Conservation (phyloP, 345 rosid species). For the Lumnitzera racemosa region DNA sequence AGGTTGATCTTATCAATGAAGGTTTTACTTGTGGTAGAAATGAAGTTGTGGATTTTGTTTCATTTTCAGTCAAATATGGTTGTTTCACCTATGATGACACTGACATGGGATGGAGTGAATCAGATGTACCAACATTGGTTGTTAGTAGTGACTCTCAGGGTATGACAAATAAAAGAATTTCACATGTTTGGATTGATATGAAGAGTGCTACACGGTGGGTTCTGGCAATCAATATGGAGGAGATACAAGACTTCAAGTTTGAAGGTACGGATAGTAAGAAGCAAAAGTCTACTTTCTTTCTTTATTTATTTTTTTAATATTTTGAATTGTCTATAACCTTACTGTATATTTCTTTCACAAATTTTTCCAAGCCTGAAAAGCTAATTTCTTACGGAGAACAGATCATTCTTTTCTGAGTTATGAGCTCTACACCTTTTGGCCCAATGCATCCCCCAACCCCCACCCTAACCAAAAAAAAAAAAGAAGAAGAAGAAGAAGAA, state of each 20-base stretch:
- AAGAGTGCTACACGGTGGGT: conserved; percentile 75
- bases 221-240: conserved; percentile 67
- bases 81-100: conserved; percentile 55
- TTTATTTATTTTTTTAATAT: too few species aligned
- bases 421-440: too few species aligned
- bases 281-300: not conserved
- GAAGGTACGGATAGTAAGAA: conserved; percentile 28
- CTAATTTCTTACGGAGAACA: too few species aligned
- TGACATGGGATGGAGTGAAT: conserved; percentile 58
- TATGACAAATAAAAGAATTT: conserved; percentile 26
- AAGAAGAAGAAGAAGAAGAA: too few species aligned
- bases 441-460: too few species aligned
- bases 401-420: too few species aligned
- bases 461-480: too few species aligned
- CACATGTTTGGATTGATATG: conserved; percentile 48
- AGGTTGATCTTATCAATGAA: conserved; percentile 59
- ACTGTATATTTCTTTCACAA: too few species aligned
- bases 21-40: conserved; percentile 75
- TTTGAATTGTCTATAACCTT: not conserved
- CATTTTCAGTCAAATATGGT: conserved; percentile 65
- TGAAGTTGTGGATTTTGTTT: conserved; percentile 63
- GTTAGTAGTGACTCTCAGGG: conserved; percentile 31
- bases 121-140: conserved; percentile 49
- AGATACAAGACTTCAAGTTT: conserved; percentile 64
- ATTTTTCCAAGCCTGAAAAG: too few species aligned